Conservation (phyloP, 1,284 basidiomycete species). For the Coriolopsis trogii region DNA sequence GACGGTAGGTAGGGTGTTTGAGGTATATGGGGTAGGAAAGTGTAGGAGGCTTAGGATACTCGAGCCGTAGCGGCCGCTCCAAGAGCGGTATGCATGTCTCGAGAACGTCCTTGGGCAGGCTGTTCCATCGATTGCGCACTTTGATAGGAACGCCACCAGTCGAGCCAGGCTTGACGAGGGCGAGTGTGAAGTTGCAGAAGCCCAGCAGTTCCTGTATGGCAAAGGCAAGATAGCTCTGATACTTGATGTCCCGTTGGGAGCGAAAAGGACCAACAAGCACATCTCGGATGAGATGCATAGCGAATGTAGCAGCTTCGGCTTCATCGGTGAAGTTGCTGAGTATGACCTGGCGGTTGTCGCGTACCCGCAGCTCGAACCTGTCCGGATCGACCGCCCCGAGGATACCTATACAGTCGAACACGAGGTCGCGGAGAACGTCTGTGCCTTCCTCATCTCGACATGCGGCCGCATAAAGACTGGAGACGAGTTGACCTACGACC, state of each 20-base stretch:
- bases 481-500: slow-evolving; percentile 71
- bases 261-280: slow-evolving; percentile 92
- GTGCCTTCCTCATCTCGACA: slow-evolving; percentile 80
- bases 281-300: slow-evolving; percentile 84
- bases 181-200: slow-evolving; percentile 85
- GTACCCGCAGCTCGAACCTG: slow-evolving; percentile 73
- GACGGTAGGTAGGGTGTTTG: slow-evolving; percentile 80
- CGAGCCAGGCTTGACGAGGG: slow-evolving; percentile 58
- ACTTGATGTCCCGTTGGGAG: slow-evolving; percentile 91
- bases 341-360: slow-evolving; percentile 73
- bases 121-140: slow-evolving; percentile 76
- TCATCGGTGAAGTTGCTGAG: slow-evolving; percentile 85
- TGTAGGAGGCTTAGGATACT: slow-evolving; percentile 39
- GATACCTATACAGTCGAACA: slow-evolving; percentile 93
- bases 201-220: slow-evolving; percentile 92
- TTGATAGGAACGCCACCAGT: slow-evolving; percentile 56
- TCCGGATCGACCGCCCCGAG: slow-evolving; percentile 97
- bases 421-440: slow-evolving; percentile 66
- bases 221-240: slow-evolving; percentile 89
- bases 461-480: slow-evolving; percentile 71
- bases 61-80: slow-evolving; percentile 67
- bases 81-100: slow-evolving; percentile 92
- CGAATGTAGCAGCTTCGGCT: slow-evolving; percentile 81
- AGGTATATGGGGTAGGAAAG: slow-evolving; percentile 79
- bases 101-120: slow-evolving; percentile 81